These are phyloP conservation scores for Lachancea kluyveri DNA, from an alignment of 805 yeast species.

Conservation along the genomic window DNA sequence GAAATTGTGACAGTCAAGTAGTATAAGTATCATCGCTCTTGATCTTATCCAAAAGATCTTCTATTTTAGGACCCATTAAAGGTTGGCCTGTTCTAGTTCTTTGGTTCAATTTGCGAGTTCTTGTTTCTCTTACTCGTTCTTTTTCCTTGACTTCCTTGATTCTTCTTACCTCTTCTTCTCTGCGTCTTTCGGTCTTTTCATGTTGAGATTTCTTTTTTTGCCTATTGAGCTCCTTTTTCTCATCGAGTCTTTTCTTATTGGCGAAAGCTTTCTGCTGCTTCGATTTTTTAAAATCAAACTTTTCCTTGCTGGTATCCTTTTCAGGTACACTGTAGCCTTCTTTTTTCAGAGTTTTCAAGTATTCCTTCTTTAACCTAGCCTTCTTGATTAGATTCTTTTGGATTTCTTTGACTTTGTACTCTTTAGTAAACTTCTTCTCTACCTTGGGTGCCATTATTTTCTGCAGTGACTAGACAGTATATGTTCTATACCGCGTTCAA, in stretches of 20 bases:
- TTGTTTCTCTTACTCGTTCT: conserved; percentile 37
- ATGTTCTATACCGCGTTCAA: no score
- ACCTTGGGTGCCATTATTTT: conserved; percentile 6
- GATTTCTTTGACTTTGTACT: conserved; percentile 52
- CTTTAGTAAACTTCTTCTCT: conserved; percentile 34
- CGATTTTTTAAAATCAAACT: conserved; percentile 14
- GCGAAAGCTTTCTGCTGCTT: conserved; percentile 18
- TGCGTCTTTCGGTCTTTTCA: conserved; percentile 31
- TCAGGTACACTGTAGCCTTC: conserved; percentile 59
- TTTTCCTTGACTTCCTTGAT: conserved; percentile 34
- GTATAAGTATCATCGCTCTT: conserved; percentile 40
- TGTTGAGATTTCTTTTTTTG: conserved; percentile 31
- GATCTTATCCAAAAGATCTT: conserved; percentile 70
- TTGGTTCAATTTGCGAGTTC: conserved; percentile 40
- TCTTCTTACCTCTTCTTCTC: conserved; percentile 36
- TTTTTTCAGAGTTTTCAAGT: conserved; percentile 69
- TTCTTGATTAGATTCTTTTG: conserved; percentile 70
- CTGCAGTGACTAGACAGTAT: no score
- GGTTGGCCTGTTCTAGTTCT: conserved; percentile 82
- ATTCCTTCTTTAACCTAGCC: conserved; percentile 73
- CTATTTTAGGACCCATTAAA: conserved; percentile 82
- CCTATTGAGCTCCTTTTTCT: conserved; percentile 32
- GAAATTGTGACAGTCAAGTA: no score
- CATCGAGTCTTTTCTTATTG: conserved; percentile 27
- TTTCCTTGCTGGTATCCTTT: conserved; percentile 18